Base-by-base conservation (phyloP, 768 basidiomycete genomes). In the Suillus placidus region DNA sequence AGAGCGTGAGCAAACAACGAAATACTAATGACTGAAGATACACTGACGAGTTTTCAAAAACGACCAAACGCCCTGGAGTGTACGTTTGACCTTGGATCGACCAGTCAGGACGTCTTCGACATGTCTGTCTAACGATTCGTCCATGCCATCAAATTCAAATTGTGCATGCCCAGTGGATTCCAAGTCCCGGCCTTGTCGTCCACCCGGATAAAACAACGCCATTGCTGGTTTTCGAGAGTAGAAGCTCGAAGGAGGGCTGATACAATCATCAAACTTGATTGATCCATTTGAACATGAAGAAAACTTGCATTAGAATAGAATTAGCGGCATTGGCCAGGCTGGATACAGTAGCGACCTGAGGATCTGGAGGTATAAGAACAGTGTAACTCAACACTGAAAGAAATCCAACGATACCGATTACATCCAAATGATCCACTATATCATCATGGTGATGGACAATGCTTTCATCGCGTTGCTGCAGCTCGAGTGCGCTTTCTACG, bases 341-440 rank as follows among this genome's bases (percentile, higher is more conserved):
- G 7, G 91, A 87, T 4, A 94, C 86, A 4, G 89, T 89, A 18
- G 89, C 84, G 49, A 95, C 86, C 70, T 91, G 85, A 2, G 89
- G 86, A 73, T 94, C 93, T 89, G 73, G 56, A 60, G 62, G 67
- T 60, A 62, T 49, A 67, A 40, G 60, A 52, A 43, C 18, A 34
- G 60, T 66, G 64, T 57, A 66, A 61, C 34, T 18, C 23, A 13
- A 66, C 42, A 35, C 54, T 9, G 12, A n/a, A 42, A 32, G 54
- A 16, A 32, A 61, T 51, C 40, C 47, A 38, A 32, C 69, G 80
- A 54, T 69, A 88, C 90, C 91, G 66, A 93, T 91, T 51, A 87
- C 89, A 76, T 95, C 93, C 69, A 95, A 77, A 74, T 94, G 88
- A 67, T 94, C 93, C 6, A 94, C 91, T 56, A 94, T 85, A 70